Base-by-base conservation (phyloP, 345 rosid species). In the Salix dunnii region DNA sequence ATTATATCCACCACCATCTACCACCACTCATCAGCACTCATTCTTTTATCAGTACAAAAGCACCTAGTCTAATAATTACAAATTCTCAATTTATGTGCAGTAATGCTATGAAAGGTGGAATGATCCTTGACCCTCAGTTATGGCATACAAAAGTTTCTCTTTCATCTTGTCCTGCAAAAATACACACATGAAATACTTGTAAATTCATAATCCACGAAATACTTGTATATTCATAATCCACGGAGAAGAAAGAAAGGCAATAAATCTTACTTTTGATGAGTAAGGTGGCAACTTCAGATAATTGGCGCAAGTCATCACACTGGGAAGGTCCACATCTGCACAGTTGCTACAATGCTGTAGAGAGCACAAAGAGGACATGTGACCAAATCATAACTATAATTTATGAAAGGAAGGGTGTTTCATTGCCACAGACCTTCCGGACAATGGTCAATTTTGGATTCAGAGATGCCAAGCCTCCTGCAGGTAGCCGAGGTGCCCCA, bases 261-360 rank as follows among this genome's bases (percentile, higher is more conserved):
- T 5, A 7, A 66, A 62, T 30, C 46, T 86, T 84, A 93, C 99
- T 80, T 95, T 95, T 51, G 97, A 88, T 74, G 97, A 87, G 80
- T 93, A 95, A 68, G 97, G 92, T 3, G 99, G 99, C 74, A 95
- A 85, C 88, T 95, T 95, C 79, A 95, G 88, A 78, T 95, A 95
- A 86, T 95, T 95, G 75, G 97, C 99, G 75, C 97, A 93, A 48
- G 99, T 95, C 99, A 93, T 95, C 84, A 95, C 99, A 53, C 99
- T 93, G 43, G 97, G 99, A 67, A 95, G 83, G 85, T 93, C 99
- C 2, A 83, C 82, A 79, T 95, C 96, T 2, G 86, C 90, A 61
- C 82, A 82, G 72, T 84, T 87, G 86, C 91, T 85, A 67, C 90
- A 89, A 55, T 88, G 92, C 99, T 95, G 92, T 78, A 55, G 76